phyloP scores from a whole-genome alignment of 257 asterid species.

The Gynochthodes officinalis region DNA sequence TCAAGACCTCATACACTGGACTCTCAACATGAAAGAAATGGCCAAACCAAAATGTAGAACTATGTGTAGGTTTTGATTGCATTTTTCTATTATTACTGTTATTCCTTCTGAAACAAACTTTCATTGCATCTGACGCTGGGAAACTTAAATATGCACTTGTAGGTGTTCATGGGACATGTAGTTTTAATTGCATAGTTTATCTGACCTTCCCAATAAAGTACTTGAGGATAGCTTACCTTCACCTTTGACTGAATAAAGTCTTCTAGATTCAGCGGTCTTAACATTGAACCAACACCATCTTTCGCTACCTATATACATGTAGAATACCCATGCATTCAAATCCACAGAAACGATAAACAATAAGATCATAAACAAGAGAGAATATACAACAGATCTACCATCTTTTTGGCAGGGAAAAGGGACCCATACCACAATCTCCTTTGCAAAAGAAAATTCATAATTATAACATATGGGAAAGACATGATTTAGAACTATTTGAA shows the following conservation, averaged over 20 bases:
- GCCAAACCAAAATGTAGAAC: neutral
- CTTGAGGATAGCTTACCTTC: slow-evolving; percentile 51
- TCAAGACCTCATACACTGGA: neutral
- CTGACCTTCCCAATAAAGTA: neutral
- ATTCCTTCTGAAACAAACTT: neutral
- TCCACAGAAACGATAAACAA: neutral
- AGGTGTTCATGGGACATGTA: neutral
- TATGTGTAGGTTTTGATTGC: neutral
- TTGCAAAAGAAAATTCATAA: neutral
- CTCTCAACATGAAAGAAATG: neutral
- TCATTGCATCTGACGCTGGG: neutral
- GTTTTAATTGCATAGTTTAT: neutral
- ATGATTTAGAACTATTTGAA: neutral
- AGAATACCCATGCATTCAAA: neutral
- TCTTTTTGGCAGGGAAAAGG: neutral
- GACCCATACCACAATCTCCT: neutral
- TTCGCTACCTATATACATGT: slow-evolving; percentile 41
- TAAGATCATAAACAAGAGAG: neutral
- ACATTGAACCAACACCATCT: slow-evolving; percentile 34
- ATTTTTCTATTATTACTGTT: neutral
- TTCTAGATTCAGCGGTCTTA: slow-evolving; percentile 65
- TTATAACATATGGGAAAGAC: neutral
- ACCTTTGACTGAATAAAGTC: slow-evolving; percentile 79
- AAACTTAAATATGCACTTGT: neutral
- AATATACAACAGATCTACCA: neutral